Evolutionary conservation across 192 early-diverging fungal species (phyloP), one percentile per base, ranked within the genome.

Genomic region (Linnemannia exigua): DNA sequence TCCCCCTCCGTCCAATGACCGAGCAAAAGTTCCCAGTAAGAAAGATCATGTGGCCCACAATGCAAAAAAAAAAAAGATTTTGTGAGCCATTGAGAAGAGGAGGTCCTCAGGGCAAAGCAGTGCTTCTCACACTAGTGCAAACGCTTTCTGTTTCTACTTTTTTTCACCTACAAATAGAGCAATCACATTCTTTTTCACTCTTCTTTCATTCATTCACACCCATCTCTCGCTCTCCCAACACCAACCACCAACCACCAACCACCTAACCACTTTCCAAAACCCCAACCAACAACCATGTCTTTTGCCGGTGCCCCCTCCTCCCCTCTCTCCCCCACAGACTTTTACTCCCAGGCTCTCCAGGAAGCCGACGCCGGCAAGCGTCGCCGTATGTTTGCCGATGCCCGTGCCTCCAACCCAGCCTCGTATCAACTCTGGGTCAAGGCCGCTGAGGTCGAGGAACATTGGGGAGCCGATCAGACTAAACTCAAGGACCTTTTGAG

Each of bases 371-470:
- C 84, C 15, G 75, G 70, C 74, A 86, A 86, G 74, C 84, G 84
- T 47, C 84, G 84, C 37, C 84, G 84, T 47, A 17, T 86, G 17
- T 86, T 86, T 71, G 84, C 84, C n/a, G 84, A 86, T 73, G 84
- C 78, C 33, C 77, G 84, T 28, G 74, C 76, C 37, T 80, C 84
- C 19, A 80, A 79, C 74, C 84, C 84, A 35, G 50, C 31, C 28
- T 77, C 74, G 31, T 80, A 86, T n/a, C 74, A 80, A 70, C 68
- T 80, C 46, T 86, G 84, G 84, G 84, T 86, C 69, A 86, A 86
- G 78, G 84, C 84, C 1, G 84, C 84, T 28, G 84, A 86, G 51
- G 78, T 80, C 37, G 84, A 86, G 48, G 84, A 86, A 66, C 84
- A 86, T 51, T 86, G 77, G 77, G 84, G 84, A 22, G 84, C 84